These are phyloP conservation scores for Penicillium flavigenum DNA, from an alignment of 495 filamentous ascomycete species.

Conservation along the genomic window DNA sequence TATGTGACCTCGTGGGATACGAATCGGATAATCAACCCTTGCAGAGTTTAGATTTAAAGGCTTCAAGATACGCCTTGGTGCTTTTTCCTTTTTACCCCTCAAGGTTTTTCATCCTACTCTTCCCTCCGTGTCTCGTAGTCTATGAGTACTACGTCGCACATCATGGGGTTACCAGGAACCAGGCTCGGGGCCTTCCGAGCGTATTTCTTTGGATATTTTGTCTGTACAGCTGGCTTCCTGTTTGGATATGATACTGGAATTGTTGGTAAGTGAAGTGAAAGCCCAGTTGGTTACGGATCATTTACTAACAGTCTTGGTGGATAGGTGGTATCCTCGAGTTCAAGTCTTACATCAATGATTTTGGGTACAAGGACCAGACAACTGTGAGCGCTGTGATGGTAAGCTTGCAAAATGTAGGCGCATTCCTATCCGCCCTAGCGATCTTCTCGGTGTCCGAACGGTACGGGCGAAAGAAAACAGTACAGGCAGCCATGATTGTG, in stretches of 20 bases:
- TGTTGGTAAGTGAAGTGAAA: conserved; percentile 21
- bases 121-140: background rate
- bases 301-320: background rate
- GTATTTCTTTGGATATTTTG: conserved; percentile 32
- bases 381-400: conserved; percentile 33
- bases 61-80: background rate
- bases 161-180: conserved; percentile 27
- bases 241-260: conserved; percentile 36
- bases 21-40: background rate
- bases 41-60: background rate
- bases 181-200: conserved; percentile 28
- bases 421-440: conserved; percentile 38
- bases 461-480: conserved; percentile 46
- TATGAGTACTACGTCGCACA: background rate
- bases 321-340: conserved; percentile 29
- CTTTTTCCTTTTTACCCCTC: background rate
- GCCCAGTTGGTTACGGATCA: background rate
- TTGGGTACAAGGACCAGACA: conserved; percentile 28
- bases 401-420: conserved; percentile 31
- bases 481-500: conserved; percentile 40
- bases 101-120: background rate
- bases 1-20: background rate
- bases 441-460: conserved; percentile 42
- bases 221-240: conserved; percentile 29
- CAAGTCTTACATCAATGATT: conserved; percentile 25